Base-by-base conservation (phyloP, 2,329 filamentous ascomycete genomes). In the Leptographium radiaticola region DNA sequence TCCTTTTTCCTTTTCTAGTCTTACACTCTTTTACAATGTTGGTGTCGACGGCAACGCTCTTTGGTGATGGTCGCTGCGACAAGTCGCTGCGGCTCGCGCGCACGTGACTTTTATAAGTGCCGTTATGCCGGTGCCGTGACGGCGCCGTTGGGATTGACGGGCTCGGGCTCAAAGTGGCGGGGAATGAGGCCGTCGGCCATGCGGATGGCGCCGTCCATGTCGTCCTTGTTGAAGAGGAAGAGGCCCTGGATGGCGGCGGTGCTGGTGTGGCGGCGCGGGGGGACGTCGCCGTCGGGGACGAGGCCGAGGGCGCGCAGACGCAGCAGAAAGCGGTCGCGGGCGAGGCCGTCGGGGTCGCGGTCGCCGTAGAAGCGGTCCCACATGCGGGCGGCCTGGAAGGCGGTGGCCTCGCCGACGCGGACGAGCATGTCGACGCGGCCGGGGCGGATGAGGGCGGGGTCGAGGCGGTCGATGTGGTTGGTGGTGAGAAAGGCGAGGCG, bases 321-420 rank as follows among this genome's bases (percentile, higher is more conserved):
- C 25, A 74, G 65, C 59, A 97, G 68, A 70, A 98, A 97, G 18
- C 76, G 72, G 61, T 77, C 70, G 62, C 82, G 81, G 20, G 81
- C 78, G 7, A 70, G 67, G 16, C 83, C 81, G 53, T 81, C 76
- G 1, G 62, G 60, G 63, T 95, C 90, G 30, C 88, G 72, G 38
- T 94, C 87, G 5, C 86, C 86, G 64, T 97, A 98, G 71, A 97
- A 98, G 20, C 93, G 82, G 67, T 94, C 86, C 89, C 91, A 98
- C 71, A 98, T 86, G 67, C 85, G 76, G 15, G 74, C 80, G 18
- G 94, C 90, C 69, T 97, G 93, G 66, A 87, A 86, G 55, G 81
- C 76, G 3, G 87, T 91, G 36, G 91, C 89, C 67, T 95, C 87
- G 40, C 90, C 91, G 49, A 98, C 84, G 53, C 88, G 81, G 4